A percentile compares a stretch with the other conserved stretches of the same genome.
These are phyloP conservation scores for Cynanchum wilfordii DNA, from an alignment of 257 asterid genomes.

Conservation along the genomic window DNA sequence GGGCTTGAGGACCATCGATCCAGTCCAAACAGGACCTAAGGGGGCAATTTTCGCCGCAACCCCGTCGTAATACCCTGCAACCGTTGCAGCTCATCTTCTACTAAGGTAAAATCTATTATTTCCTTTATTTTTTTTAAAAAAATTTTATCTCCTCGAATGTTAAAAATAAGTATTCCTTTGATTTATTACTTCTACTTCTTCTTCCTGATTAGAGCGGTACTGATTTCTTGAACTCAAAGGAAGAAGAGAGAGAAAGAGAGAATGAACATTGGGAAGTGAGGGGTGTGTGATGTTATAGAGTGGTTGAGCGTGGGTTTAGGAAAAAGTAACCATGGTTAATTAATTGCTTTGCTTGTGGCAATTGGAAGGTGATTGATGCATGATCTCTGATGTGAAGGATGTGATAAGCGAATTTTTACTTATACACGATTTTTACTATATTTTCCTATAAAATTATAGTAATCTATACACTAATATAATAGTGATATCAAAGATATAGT, in stretches of 20 bases:
- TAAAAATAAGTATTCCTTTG: not conserved
- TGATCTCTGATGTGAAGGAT: slow-evolving; percentile 3
- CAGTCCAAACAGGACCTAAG: slow-evolving; percentile 77
- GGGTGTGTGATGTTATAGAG: not conserved
- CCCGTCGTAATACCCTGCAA: slow-evolving; percentile 70
- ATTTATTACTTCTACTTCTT: not conserved
- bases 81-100: slow-evolving; percentile 88
- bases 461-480: too few species aligned
- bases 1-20: slow-evolving; percentile 61
- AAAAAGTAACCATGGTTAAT: slow-evolving; percentile 17
- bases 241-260: slow-evolving; percentile 17
- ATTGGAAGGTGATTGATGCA: not conserved
- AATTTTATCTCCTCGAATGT: not conserved
- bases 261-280: slow-evolving; percentile 1
- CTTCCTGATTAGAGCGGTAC: not conserved
- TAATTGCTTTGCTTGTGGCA: not conserved
- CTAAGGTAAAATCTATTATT: not conserved
- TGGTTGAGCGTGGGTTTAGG: not conserved
- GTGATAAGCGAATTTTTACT: not conserved
- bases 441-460: not conserved
- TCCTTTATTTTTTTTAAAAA: not conserved
- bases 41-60: slow-evolving; percentile 68
- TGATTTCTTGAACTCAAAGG: slow-evolving; percentile 21
- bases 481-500: too few species aligned
- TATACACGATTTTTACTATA: not conserved